These are phyloP conservation scores for Porcisia hertigi DNA, from an alignment of 208 protist genomes.

Conservation along the genomic window DNA sequence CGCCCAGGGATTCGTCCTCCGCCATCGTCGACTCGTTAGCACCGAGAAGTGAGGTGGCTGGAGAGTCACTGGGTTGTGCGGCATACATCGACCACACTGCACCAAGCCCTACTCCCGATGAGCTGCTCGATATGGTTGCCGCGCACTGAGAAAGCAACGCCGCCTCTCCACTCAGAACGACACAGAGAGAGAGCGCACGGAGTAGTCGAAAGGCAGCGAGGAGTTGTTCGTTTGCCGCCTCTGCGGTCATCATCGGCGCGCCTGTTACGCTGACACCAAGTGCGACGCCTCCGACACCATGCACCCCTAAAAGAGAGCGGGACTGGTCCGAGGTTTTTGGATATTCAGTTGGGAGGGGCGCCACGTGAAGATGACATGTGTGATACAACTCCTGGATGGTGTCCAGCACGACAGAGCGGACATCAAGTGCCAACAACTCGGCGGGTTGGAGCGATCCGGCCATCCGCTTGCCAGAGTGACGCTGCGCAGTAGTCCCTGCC, in stretches of 20 bases:
- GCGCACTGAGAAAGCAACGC: neutral
- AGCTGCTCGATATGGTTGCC: neutral
- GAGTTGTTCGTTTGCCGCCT: conserved; percentile 4
- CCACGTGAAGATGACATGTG: neutral
- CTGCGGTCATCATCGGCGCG: neutral
- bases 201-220: conserved; percentile 26
- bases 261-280: neutral
- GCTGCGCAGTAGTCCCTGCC: neutral
- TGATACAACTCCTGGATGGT: conserved; percentile 16
- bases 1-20: neutral
- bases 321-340: neutral
- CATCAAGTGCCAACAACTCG: conserved; percentile 8
- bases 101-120: neutral
- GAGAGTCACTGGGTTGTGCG: neutral
- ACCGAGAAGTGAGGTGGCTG: neutral
- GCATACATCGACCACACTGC: neutral
- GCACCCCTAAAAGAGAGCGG: neutral
- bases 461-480: neutral
- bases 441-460: neutral
- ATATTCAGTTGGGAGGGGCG: neutral
- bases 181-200: conserved; percentile 19
- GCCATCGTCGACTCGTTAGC: neutral
- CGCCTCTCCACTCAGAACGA: conserved; percentile 14
- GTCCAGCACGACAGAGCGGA: conserved; percentile 5
- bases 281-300: neutral